Percentiles rank a stretch among this genome's conserved stretches.
Conservation (phyloP, 169 alveolate species). For the Babesia gibsoni region DNA sequence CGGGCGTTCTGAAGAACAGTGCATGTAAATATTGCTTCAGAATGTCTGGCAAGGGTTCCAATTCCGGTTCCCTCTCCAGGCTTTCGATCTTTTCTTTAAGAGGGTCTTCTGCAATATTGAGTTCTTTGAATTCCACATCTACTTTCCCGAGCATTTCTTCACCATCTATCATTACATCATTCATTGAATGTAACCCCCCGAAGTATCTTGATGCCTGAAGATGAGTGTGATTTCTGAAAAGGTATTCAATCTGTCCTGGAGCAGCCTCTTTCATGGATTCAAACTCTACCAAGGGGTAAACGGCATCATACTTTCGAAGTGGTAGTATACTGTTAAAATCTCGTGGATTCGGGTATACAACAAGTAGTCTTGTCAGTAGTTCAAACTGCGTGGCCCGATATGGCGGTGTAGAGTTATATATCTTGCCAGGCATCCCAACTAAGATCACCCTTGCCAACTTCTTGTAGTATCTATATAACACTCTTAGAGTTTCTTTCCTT, state of each 20-base stretch:
- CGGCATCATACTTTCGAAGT: constrained; percentile 44
- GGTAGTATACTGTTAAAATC: constrained; percentile 54
- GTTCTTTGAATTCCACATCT: background rate
- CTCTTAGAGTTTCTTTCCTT: constrained; percentile 26
- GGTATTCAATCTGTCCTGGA: constrained; percentile 7
- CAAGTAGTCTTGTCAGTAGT: constrained; percentile 66
- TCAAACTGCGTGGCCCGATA: constrained; percentile 75
- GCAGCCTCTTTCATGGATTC: background rate
- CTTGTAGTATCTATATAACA: constrained; percentile 62
- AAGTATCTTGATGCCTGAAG: constrained; percentile 28
- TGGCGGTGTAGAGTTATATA: constrained; percentile 74
- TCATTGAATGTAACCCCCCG: constrained; percentile 15
- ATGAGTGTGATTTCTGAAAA: constrained; percentile 20
- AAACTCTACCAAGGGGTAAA: constrained; percentile 35
- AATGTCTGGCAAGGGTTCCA: constrained; percentile 59
- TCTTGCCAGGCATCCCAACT: constrained; percentile 57
- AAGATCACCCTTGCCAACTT: constrained; percentile 52
- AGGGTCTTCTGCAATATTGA: background rate
- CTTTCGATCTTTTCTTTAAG: background rate
- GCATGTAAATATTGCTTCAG: constrained; percentile 70
- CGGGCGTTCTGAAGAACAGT: constrained; percentile 74
- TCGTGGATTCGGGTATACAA: constrained; percentile 64
- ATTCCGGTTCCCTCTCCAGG: background rate
- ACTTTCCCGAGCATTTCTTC: background rate
- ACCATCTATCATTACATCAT: background rate